Conservation (phyloP, 2,329 filamentous ascomycete species). For the Graphiopsis chlorocephala region DNA sequence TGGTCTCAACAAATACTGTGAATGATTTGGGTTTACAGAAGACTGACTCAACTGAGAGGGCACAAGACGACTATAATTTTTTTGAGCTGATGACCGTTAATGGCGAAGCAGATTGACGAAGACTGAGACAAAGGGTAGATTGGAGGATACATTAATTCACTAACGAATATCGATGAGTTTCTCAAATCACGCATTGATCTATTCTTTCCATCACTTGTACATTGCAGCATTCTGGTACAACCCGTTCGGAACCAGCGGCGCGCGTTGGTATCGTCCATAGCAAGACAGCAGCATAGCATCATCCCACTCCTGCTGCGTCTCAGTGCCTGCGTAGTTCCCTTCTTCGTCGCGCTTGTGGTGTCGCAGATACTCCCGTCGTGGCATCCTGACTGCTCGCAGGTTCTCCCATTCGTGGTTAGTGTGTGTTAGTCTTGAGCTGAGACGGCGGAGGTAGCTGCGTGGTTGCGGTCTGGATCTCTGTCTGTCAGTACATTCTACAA, state of each 20-base stretch:
- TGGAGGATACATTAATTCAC: not conserved
- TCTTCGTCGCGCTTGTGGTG: constrained; percentile 26
- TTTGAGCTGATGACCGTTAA: not conserved
- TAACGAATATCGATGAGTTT: not conserved
- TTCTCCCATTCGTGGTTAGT: constrained; percentile 22
- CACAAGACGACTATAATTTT: not conserved
- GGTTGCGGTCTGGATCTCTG: constrained; percentile 20
- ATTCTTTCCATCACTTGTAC: not conserved
- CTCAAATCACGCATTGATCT: not conserved
- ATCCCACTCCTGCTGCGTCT: constrained; percentile 30
- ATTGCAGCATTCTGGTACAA: constrained; percentile 5
- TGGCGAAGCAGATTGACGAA: not conserved
- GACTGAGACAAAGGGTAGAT: not conserved
- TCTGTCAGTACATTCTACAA: not conserved
- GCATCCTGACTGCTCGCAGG: constrained; percentile 32
- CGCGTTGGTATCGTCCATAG: not conserved
- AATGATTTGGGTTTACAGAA: not conserved
- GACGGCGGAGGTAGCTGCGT: constrained; percentile 28
- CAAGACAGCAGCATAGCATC: constrained; percentile 22
- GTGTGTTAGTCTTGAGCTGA: constrained; percentile 25
- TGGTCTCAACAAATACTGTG: too few relatives aligned
- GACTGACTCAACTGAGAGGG: not conserved
- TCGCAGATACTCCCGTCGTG: constrained; percentile 29
- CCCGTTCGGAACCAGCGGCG: not conserved
- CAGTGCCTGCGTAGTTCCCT: constrained; percentile 31